phyloP scores from a whole-genome alignment of 306 rosid species.

The Canavalia gladiata region DNA sequence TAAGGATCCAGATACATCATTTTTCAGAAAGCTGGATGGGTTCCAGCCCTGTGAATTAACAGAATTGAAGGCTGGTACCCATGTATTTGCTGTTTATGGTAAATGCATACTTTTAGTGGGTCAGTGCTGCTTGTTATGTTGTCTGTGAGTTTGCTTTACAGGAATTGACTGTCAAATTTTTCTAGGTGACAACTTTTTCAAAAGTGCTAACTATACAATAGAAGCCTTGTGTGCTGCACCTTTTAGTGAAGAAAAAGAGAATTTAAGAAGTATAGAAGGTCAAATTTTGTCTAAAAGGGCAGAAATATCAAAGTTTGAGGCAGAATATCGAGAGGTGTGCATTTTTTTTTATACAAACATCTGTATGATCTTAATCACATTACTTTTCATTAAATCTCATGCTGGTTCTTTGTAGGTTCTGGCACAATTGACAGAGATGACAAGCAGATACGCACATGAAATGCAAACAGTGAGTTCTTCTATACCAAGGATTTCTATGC shows the following conservation, averaged over 20 bases:
- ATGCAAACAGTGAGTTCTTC: conserved; percentile 82
- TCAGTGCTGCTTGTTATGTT: conserved; percentile 35
- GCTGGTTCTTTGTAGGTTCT: conserved; percentile 69
- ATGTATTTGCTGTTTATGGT: conserved; percentile 96
- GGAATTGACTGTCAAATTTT: conserved; percentile 44
- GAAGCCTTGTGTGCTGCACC: conserved; percentile 87
- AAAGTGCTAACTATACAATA: conserved; percentile 91
- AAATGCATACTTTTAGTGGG: conserved; percentile 32
- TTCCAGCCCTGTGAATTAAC: conserved; percentile 95
- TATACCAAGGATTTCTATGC: conserved; percentile 7
- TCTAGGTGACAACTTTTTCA: conserved; percentile 97
- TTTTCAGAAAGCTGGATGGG: conserved; percentile 91
- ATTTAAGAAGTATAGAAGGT: conserved; percentile 77
- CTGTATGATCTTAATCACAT: conserved; percentile 24
- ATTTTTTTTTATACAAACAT: conserved; percentile 41
- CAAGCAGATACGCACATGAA: conserved; percentile 89
- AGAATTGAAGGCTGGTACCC: conserved; percentile 94
- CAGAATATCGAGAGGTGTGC: conserved; percentile 94
- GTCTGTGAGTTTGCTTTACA: conserved; percentile 16
- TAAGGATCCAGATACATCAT: conserved; percentile 97
- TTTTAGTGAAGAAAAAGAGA: conserved; percentile 79
- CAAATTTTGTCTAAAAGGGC: conserved; percentile 87
- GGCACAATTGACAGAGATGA: conserved; percentile 96
- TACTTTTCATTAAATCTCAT: conserved; percentile 38
- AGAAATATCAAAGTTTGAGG: conserved; percentile 92